Evolutionary conservation across 2,329 filamentous ascomycete species (phyloP).

Genomic region (Zymoseptoria pseudotritici): DNA sequence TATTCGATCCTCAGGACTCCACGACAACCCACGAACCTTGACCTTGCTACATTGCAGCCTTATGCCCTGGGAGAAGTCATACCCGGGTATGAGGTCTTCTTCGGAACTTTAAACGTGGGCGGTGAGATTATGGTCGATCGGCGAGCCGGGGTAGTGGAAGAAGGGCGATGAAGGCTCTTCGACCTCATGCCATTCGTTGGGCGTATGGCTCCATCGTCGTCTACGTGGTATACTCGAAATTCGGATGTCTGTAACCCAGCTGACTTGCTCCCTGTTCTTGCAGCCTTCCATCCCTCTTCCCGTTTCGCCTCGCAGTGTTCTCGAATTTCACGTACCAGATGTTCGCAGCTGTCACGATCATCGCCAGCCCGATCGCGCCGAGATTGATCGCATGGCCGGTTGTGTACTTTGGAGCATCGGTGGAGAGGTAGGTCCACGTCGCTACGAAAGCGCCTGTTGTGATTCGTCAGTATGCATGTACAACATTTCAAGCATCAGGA

Average conservation of each 20-base stretch:
- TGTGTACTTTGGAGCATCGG: conserved; percentile 36
- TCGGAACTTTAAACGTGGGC: too few species aligned
- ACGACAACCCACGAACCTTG: not conserved
- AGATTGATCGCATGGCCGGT: conserved; percentile 38
- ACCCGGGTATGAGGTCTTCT: too few species aligned
- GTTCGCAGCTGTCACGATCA: conserved; percentile 27
- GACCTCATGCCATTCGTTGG: too few species aligned
- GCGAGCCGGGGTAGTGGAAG: too few species aligned
- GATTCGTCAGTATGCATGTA: not conserved
- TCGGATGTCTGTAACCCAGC: conserved; percentile 37
- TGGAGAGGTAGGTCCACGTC: conserved; percentile 39
- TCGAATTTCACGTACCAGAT: conserved; percentile 38
- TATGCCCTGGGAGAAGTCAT: too few species aligned
- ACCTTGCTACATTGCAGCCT: not conserved
- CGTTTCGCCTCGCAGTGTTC: conserved; percentile 34
- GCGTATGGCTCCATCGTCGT: not conserved
- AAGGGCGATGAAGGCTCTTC: too few species aligned
- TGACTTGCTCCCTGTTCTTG: conserved; percentile 8
- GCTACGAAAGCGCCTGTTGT: conserved; percentile 36
- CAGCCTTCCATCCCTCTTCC: conserved; percentile 25
- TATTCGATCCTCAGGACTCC: not conserved
- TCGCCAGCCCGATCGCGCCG: conserved; percentile 32
- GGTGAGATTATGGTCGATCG: too few species aligned
- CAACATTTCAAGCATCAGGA: not conserved
- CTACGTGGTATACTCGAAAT: conserved; percentile 28